A percentile compares a stretch with the other conserved stretches of the same genome.
phyloP scores from a whole-genome alignment of 116 monocot species.

The Posidonia oceanica region DNA sequence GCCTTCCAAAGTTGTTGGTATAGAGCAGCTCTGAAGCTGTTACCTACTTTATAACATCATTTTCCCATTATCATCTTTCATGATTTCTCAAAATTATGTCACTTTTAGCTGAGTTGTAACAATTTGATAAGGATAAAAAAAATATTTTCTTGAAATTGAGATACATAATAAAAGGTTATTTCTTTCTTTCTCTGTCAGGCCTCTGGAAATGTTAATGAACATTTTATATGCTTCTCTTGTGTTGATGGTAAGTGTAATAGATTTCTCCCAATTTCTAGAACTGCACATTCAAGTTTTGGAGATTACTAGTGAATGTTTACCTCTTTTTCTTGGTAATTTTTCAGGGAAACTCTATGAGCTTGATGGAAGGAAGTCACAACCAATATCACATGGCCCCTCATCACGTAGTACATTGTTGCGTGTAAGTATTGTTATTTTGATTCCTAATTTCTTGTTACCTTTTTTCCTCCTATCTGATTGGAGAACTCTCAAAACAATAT shows the following conservation, averaged over 20 bases:
- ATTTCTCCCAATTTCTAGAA: too few species aligned
- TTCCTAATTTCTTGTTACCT: not conserved
- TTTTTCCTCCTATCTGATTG: not conserved
- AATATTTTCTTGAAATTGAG: too few species aligned
- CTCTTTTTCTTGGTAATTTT: not conserved
- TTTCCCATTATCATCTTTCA: too few species aligned
- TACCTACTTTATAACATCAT: too few species aligned
- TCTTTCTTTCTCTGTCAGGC: slow-evolving; percentile 25
- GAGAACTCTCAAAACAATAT: not conserved
- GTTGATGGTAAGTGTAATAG: slow-evolving; percentile 41
- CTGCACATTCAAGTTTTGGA: too few species aligned
- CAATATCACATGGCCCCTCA: slow-evolving; percentile 67
- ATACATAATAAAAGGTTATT: not conserved
- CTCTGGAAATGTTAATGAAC: slow-evolving; percentile 47
- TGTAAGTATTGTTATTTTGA: slow-evolving; percentile 19
- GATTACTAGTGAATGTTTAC: not conserved
- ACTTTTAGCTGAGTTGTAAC: too few species aligned
- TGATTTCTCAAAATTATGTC: too few species aligned
- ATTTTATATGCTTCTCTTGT: slow-evolving; percentile 85
- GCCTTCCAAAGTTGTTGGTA: too few species aligned
- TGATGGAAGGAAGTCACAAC: slow-evolving; percentile 69
- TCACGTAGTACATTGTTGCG: slow-evolving; percentile 58
- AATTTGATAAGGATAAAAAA: too few species aligned
- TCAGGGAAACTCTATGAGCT: slow-evolving; percentile 79
- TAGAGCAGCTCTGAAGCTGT: too few species aligned